A percentile compares a stretch with the other conserved stretches of the same genome.
These are phyloP conservation scores for Allium sativum DNA, from an alignment of 106 monocot species.

Conservation along the genomic window DNA sequence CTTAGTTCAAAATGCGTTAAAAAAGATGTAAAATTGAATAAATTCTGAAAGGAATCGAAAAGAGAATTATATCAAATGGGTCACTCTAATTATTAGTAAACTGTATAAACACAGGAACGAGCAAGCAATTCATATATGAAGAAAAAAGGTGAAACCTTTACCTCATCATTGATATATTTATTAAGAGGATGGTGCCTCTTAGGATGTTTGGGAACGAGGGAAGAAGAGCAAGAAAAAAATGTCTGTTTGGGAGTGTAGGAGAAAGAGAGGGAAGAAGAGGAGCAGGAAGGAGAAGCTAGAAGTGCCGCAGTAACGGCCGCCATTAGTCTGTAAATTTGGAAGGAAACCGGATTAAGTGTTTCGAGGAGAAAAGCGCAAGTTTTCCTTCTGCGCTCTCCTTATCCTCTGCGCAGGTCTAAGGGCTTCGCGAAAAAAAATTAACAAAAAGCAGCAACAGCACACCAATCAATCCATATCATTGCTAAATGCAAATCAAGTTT, in stretches of 20 bases:
- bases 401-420: background rate
- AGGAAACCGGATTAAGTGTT: background rate
- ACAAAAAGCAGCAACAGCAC: too few relatives aligned
- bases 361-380: background rate
- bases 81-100: too few relatives aligned
- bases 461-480: too few relatives aligned
- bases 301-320: slow-evolving; percentile 8
- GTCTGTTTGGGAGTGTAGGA: background rate
- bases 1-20: background rate
- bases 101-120: too few relatives aligned
- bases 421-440: too few relatives aligned
- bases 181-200: background rate
- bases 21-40: background rate
- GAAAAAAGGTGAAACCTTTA: background rate
- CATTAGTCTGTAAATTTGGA: background rate
- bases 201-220: background rate
- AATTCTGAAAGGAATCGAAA: background rate
- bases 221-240: background rate
- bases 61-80: too few relatives aligned
- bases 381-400: slow-evolving; percentile 2
- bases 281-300: slow-evolving; percentile 11
- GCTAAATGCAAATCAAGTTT: too few relatives aligned
- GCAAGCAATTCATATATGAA: too few relatives aligned
- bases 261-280: slow-evolving; percentile 6
- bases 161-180: background rate